phyloP scores from a whole-genome alignment of 192 early-diverging fungal species.

The Coemansia sp. region DNA sequence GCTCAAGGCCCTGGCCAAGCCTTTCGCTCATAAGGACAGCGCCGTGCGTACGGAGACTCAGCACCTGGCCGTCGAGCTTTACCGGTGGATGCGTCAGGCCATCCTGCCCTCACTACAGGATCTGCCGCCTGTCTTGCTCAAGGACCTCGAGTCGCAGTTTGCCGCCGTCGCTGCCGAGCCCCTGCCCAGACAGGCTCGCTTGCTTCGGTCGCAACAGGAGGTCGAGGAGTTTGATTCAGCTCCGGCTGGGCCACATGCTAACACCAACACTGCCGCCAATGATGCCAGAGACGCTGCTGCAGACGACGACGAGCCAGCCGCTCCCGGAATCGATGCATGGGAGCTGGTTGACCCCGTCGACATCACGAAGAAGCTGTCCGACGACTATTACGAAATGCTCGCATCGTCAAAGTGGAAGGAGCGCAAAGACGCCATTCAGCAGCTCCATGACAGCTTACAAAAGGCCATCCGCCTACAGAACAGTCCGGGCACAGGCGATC shows the following conservation, averaged over 20 bases:
- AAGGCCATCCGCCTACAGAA: slow-evolving; percentile 47
- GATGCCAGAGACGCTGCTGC: slow-evolving; percentile 7
- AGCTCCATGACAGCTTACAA: slow-evolving; percentile 53
- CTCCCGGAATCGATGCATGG: slow-evolving; percentile 66
- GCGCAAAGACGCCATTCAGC: slow-evolving; percentile 88
- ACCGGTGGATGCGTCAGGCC: slow-evolving; percentile 88
- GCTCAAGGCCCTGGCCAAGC: slow-evolving; percentile 79
- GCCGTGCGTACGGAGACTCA: slow-evolving; percentile 85
- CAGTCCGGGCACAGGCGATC: slow-evolving; percentile 64
- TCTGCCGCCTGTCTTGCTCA: slow-evolving; percentile 92
- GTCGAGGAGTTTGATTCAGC: slow-evolving; percentile 39
- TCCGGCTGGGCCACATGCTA: slow-evolving; percentile 11
- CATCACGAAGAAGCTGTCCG: slow-evolving; percentile 83
- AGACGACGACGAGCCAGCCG: slow-evolving; percentile 33
- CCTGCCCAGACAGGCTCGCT: slow-evolving; percentile 61
- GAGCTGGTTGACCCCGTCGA: slow-evolving; percentile 90
- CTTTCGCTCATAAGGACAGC: slow-evolving; percentile 95
- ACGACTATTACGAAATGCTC: slow-evolving; percentile 67
- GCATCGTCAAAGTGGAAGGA: slow-evolving; percentile 94
- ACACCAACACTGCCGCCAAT: slow-evolving; percentile 35
- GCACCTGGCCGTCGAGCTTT: slow-evolving; percentile 81
- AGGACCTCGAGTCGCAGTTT: slow-evolving; percentile 89
- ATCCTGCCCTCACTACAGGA: slow-evolving; percentile 76
- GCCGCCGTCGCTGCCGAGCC: slow-evolving; percentile 62
- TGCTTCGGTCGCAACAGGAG: slow-evolving; percentile 81